Conservation (phyloP, 2,329 filamentous ascomycete species). For the Aspergillus ibericus region DNA sequence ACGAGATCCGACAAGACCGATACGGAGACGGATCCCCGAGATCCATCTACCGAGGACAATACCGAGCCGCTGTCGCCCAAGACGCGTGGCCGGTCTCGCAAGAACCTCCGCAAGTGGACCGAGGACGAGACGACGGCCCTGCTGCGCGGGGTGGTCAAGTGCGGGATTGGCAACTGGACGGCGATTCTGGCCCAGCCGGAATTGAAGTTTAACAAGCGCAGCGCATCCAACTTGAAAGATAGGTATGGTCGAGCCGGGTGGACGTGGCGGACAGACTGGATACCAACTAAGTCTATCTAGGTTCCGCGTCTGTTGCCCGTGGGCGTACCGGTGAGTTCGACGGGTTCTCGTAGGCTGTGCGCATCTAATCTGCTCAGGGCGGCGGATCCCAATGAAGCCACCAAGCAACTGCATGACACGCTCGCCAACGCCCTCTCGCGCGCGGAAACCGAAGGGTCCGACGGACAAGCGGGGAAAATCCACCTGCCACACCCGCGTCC, state of each 20-base stretch:
- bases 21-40: not conserved
- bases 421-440: constrained; percentile 35
- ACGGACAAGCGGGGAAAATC: constrained; percentile 25
- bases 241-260: constrained; percentile 36
- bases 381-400: constrained; percentile 39
- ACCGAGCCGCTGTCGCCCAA: constrained; percentile 33
- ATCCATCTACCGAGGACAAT: constrained; percentile 11
- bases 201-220: constrained; percentile 58
- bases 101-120: constrained; percentile 56
- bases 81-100: constrained; percentile 45
- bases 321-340: constrained; percentile 41
- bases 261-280: not conserved
- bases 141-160: constrained; percentile 59
- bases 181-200: constrained; percentile 59
- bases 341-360: not conserved
- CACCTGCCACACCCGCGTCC: constrained; percentile 26
- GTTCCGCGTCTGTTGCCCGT: constrained; percentile 57
- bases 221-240: constrained; percentile 65
- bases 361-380: constrained; percentile 22
- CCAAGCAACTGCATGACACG: constrained; percentile 37
- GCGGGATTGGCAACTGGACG: constrained; percentile 66
- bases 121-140: constrained; percentile 62
- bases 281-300: constrained; percentile 23
- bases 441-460: constrained; percentile 29
- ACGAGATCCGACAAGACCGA: constrained; percentile 11